These are phyloP conservation scores for Ascochyta clinopodiicola DNA, from an alignment of 2,329 filamentous ascomycete genomes.

Conservation along the genomic window DNA sequence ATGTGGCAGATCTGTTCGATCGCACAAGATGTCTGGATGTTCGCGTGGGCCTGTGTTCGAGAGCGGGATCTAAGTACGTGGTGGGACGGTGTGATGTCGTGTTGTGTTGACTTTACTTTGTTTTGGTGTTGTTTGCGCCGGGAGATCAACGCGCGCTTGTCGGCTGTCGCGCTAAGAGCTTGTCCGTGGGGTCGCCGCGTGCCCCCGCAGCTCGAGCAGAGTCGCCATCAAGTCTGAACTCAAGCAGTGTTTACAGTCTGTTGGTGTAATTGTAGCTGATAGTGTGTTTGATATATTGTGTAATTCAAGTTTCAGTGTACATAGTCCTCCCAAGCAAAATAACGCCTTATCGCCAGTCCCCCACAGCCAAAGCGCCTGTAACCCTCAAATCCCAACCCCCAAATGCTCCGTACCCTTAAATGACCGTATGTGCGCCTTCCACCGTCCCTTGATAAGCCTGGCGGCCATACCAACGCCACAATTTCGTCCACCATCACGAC, in stretches of 20 bases:
- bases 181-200: constrained; percentile 1
- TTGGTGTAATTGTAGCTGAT: not conserved
- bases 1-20: not conserved
- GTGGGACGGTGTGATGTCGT: not conserved
- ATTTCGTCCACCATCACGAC: constrained; percentile 4
- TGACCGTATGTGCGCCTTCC: constrained; percentile 1
- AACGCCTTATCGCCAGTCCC: constrained; percentile 3
- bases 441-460: not conserved
- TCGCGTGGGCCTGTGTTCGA: not conserved
- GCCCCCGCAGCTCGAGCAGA: not conserved
- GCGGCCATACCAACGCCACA: not conserved
- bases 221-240: not conserved
- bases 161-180: constrained; percentile 4
- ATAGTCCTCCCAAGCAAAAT: not conserved
- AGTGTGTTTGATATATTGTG: not conserved
- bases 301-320: not conserved
- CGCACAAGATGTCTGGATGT: not conserved
- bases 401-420: constrained; percentile 2
- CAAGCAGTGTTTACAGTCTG: not conserved
- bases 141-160: constrained; percentile 25
- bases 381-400: not conserved
- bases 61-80: not conserved
- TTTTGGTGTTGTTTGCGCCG: constrained; percentile 28
- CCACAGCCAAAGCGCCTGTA: not conserved
- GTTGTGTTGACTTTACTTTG: constrained; percentile 17